Evolutionary conservation across 2,329 filamentous ascomycete species (phyloP), one percentile per base, ranked within the genome.

Genomic region (Sarocladiaceae sp.): DNA sequence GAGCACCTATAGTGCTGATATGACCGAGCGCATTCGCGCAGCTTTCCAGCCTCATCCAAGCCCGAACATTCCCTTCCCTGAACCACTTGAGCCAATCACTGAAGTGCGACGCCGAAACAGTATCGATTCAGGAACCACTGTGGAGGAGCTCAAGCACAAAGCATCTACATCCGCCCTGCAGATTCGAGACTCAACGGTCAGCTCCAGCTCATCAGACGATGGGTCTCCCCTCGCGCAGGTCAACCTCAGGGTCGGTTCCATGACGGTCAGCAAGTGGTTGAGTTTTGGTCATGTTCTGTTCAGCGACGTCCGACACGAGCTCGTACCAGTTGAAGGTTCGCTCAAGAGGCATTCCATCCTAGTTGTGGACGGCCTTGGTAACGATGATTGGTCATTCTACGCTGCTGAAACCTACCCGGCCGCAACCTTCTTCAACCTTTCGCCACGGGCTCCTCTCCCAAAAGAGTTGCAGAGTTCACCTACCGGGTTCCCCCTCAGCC

Each of bases 231-330:
- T 86, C 18, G 80, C 83, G 0, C 85, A 87, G 64, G 86, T 90
- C 55, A 90, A 91, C 61, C 77, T 94, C 20, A 79, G 89, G 2
- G 84, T 90, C 15, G 88, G 86, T 4, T 90, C 88, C 2, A 84
- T 94, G 74, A 91, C 89, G 55, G 89, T 91, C 22, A 91, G 87
- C 75, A 92, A 92, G 63, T 94, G 88, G 89, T 79, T 94, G 22
- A 90, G 87, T 0, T 93, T 93, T 64, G 89, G 89, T 1, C 86
- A 90, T 59, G 87, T 93, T 0, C 74, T 94, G 3, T 92, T 94
- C 70, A 91, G 87, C 59, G 88, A 90, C 11, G 83, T 87, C 4
- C 82, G 89, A 23, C 85, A 89, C 42, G 84, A 90, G 58, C 76
- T 92, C 20, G 71, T 77, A 1, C 75, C 70, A 62, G 69, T 60